These are phyloP conservation scores for Holtermannia corniformis DNA, from an alignment of 768 basidiomycete genomes.

Conservation along the genomic window DNA sequence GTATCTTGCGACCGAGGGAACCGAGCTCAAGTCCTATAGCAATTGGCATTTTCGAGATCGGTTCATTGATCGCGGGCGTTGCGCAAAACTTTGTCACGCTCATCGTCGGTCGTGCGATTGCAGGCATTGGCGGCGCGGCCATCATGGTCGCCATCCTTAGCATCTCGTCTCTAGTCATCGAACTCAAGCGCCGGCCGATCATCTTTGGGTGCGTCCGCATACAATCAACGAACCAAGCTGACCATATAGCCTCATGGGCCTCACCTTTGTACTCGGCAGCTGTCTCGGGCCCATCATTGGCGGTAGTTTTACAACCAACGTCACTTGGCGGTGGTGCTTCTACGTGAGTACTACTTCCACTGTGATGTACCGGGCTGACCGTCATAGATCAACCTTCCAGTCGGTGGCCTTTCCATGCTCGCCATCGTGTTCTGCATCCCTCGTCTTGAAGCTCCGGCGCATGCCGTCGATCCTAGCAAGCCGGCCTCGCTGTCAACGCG, in stretches of 20 bases:
- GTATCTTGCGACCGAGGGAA: not conserved
- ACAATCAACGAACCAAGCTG: too few relatives aligned
- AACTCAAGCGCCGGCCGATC: slow-evolving; percentile 3
- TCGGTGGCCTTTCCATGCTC: not conserved
- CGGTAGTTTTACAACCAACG: not conserved
- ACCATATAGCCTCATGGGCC: not conserved
- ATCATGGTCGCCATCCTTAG: slow-evolving; percentile 6
- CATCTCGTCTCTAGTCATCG: slow-evolving; percentile 5
- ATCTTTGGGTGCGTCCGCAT: slow-evolving; percentile 8
- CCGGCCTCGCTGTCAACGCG: too few relatives aligned
- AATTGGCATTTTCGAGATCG: slow-evolving; percentile 7
- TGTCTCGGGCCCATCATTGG: not conserved
- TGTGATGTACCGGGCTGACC: not conserved
- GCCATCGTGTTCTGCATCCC: slow-evolving; percentile 2
- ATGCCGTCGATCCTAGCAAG: too few relatives aligned
- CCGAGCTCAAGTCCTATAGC: not conserved
- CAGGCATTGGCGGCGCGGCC: slow-evolving; percentile 6
- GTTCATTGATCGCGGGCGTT: slow-evolving; percentile 8
- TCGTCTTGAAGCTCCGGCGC: not conserved
- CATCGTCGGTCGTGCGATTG: slow-evolving; percentile 4
- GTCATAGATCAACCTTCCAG: not conserved
- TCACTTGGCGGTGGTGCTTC: not conserved
- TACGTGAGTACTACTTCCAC: not conserved
- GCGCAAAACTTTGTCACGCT: slow-evolving; percentile 7
- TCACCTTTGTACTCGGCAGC: slow-evolving; percentile 5